Conservation (phyloP, 805 yeast genomes). For the Wickerhamiella azyma region DNA sequence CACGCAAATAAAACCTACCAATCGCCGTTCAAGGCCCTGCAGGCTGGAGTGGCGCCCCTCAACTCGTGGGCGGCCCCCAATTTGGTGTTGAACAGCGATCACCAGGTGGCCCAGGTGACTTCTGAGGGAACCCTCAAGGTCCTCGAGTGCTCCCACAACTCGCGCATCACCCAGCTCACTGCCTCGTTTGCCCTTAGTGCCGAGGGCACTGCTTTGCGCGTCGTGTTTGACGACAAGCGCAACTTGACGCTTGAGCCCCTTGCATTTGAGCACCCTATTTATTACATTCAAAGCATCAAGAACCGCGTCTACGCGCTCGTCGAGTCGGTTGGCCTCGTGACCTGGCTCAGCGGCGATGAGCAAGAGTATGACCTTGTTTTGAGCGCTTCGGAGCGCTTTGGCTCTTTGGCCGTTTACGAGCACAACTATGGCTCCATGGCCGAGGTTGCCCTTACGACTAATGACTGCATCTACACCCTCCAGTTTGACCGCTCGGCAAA, state of each 20-base stretch:
- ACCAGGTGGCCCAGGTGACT: neutral
- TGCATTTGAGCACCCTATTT: neutral
- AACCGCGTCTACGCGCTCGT: slow-evolving; percentile 5
- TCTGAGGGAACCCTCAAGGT: neutral
- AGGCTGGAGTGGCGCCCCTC: neutral
- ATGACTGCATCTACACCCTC: neutral
- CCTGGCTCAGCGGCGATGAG: slow-evolving; percentile 5
- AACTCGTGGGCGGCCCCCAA: neutral
- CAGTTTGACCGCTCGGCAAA: slow-evolving; percentile 2
- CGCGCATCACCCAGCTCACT: neutral
- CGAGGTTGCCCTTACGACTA: neutral
- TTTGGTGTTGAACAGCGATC: neutral
- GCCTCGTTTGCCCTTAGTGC: slow-evolving; percentile 1
- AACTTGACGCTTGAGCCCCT: neutral
- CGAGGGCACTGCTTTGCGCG: neutral
- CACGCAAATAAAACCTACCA: slow-evolving; percentile 4
- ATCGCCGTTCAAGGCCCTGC: slow-evolving; percentile 3
- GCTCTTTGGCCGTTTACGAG: slow-evolving; percentile 1
- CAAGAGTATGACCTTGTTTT: neutral
- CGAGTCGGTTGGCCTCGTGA: neutral
- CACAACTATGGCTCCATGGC: slow-evolving; percentile 5
- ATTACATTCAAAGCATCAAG: slow-evolving; percentile 1
- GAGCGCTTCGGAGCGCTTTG: neutral
- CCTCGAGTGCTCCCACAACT: neutral
- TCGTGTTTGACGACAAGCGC: slow-evolving; percentile 3